Evolutionary conservation across 2,329 filamentous ascomycete species (phyloP).

Genomic region (Fusarium scirpi): DNA sequence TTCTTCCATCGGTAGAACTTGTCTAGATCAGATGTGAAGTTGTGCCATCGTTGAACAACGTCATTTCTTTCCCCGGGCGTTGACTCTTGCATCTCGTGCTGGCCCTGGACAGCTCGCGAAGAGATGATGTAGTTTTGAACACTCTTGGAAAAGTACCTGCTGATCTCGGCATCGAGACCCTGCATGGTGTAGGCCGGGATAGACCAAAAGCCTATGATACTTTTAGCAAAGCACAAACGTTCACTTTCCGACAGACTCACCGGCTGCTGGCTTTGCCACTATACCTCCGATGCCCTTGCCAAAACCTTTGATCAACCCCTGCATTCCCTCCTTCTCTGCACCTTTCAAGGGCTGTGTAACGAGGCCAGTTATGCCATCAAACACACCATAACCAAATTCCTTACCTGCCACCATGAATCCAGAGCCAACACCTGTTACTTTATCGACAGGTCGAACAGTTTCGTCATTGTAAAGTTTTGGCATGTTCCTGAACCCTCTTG

Average conservation of each 20-base stretch:
- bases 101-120: slow-evolving; percentile 80
- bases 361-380: slow-evolving; percentile 83
- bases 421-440: slow-evolving; percentile 80
- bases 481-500: slow-evolving; percentile 89
- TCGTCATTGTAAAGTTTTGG: slow-evolving; percentile 88
- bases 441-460: slow-evolving; percentile 80
- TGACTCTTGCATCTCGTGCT: slow-evolving; percentile 69
- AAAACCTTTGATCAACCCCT: slow-evolving; percentile 80
- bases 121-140: slow-evolving; percentile 84
- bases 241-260: slow-evolving; percentile 55
- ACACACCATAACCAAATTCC: slow-evolving; percentile 81
- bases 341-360: slow-evolving; percentile 80
- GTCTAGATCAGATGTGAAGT: slow-evolving; percentile 69
- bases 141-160: slow-evolving; percentile 76
- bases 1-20: slow-evolving; percentile 67
- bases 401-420: slow-evolving; percentile 83
- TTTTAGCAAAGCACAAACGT: neutral
- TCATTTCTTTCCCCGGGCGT: slow-evolving; percentile 70
- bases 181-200: slow-evolving; percentile 86
- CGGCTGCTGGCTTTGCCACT: slow-evolving; percentile 84
- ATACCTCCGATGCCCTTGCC: slow-evolving; percentile 87
- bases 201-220: slow-evolving; percentile 66
- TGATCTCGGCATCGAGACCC: slow-evolving; percentile 82
- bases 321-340: slow-evolving; percentile 59
- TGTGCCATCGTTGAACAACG: slow-evolving; percentile 75